Evolutionary conservation across 169 alveolate genomes (phyloP).

Genomic region (Plasmodium adleri): DNA sequence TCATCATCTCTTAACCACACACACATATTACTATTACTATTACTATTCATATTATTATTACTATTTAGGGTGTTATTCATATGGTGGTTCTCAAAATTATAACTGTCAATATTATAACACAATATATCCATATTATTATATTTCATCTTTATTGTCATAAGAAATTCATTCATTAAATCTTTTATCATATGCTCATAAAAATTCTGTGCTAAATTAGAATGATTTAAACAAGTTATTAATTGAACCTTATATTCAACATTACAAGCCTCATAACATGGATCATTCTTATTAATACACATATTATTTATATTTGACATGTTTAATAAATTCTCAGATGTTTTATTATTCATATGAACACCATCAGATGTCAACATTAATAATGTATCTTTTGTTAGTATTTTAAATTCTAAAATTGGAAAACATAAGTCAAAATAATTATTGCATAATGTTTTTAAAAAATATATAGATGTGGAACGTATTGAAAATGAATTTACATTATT

Average conservation of each 20-base stretch:
- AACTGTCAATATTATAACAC: conserved; percentile 14
- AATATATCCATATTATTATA: conserved; percentile 13
- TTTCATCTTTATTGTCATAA: conserved; percentile 23
- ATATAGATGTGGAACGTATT: conserved; percentile 28
- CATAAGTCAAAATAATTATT: conserved; percentile 34
- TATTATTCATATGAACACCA: background rate
- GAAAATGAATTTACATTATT: conserved; percentile 58
- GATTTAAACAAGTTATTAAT: conserved; percentile 47
- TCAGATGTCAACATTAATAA: background rate
- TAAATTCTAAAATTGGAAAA: conserved; percentile 27
- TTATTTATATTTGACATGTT: background rate
- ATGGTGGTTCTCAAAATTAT: background rate
- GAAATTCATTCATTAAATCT: conserved; percentile 14
- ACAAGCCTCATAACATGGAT: conserved; percentile 50
- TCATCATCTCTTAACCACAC: conserved; percentile 52
- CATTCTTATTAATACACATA: background rate
- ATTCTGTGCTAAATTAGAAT: conserved; percentile 20
- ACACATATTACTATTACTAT: background rate
- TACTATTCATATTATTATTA: background rate
- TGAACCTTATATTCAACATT: conserved; percentile 55
- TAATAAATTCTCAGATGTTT: background rate
- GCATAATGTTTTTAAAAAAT: conserved; percentile 55
- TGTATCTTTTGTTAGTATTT: conserved; percentile 20
- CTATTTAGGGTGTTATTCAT: background rate
- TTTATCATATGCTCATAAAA: conserved; percentile 53